Conservation (phyloP, 208 protist genomes). For the Trypanosoma cruzi region DNA sequence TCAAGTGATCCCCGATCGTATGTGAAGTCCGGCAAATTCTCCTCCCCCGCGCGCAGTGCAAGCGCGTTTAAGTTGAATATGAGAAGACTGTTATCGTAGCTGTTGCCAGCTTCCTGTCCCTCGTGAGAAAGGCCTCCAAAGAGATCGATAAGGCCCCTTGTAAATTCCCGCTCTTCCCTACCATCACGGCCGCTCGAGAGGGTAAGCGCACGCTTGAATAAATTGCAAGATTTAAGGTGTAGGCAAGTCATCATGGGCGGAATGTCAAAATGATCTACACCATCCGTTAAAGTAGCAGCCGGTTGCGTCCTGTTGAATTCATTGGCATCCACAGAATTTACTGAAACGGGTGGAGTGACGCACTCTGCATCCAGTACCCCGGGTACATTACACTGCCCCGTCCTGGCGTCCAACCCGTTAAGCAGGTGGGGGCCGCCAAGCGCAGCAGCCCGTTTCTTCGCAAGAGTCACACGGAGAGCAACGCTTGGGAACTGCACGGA, state of each 20-base stretch:
- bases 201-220: conserved; percentile 34
- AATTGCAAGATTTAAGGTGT: conserved; percentile 56
- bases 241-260: conserved; percentile 52
- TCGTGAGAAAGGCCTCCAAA: conserved; percentile 47
- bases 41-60: conserved; percentile 49
- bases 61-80: conserved; percentile 77
- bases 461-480: conserved; percentile 44
- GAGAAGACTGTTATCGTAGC: conserved; percentile 52
- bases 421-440: conserved; percentile 59
- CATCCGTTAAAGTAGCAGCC: neutral
- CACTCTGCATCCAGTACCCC: conserved; percentile 85
- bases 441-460: conserved; percentile 37
- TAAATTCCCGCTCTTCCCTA: conserved; percentile 46
- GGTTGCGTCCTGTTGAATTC: neutral
- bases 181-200: conserved; percentile 40
- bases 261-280: neutral
- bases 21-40: conserved; percentile 47
- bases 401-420: conserved; percentile 42
- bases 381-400: conserved; percentile 43
- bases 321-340: neutral
- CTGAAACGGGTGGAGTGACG: neutral
- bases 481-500: conserved; percentile 53
- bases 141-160: conserved; percentile 38
- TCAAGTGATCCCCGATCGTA: conserved; percentile 46
- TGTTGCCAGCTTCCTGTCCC: conserved; percentile 34